phyloP scores from a whole-genome alignment of 1,139 yeast species.

The Torulaspora pretoriensis region DNA sequence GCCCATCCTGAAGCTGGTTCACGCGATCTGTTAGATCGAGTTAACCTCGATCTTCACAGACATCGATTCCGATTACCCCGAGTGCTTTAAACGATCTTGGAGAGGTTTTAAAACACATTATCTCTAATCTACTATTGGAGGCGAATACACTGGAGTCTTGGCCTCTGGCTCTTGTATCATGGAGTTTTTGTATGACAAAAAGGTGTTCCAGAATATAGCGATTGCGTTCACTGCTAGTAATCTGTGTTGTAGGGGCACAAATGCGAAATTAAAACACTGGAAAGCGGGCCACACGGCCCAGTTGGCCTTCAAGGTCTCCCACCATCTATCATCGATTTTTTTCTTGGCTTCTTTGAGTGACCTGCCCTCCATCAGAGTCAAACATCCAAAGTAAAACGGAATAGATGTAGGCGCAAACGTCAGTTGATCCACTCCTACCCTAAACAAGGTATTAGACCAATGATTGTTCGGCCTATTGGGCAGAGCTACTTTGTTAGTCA shows the following conservation, averaged over 20 bases:
- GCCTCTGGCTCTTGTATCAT: slow-evolving; percentile 13
- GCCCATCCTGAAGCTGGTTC: not conserved
- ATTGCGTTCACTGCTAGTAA: slow-evolving; percentile 65
- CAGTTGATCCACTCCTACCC: slow-evolving; percentile 70
- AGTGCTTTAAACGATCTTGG: not conserved
- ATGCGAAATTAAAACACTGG: slow-evolving; percentile 65
- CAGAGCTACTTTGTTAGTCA: slow-evolving; percentile 44
- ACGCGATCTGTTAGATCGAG: not conserved
- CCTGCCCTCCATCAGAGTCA: slow-evolving; percentile 62
- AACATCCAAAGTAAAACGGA: slow-evolving; percentile 61
- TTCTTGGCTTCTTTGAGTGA: slow-evolving; percentile 37
- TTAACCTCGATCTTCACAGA: not conserved
- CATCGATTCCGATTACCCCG: not conserved
- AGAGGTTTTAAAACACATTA: too few species aligned
- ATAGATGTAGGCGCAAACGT: slow-evolving; percentile 73
- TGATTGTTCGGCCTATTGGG: slow-evolving; percentile 30
- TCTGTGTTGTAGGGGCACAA: slow-evolving; percentile 67
- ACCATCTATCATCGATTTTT: slow-evolving; percentile 50
- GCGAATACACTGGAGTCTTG: slow-evolving; percentile 35
- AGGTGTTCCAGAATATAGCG: slow-evolving; percentile 84
- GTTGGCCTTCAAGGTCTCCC: slow-evolving; percentile 59
- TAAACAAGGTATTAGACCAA: slow-evolving; percentile 37
- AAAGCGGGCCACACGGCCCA: slow-evolving; percentile 89
- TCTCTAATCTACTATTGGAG: slow-evolving; percentile 39
- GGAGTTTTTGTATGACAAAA: slow-evolving; percentile 53